Conservation (phyloP, 352 stramenopile genomes). For the Phytophthora fragariae region DNA sequence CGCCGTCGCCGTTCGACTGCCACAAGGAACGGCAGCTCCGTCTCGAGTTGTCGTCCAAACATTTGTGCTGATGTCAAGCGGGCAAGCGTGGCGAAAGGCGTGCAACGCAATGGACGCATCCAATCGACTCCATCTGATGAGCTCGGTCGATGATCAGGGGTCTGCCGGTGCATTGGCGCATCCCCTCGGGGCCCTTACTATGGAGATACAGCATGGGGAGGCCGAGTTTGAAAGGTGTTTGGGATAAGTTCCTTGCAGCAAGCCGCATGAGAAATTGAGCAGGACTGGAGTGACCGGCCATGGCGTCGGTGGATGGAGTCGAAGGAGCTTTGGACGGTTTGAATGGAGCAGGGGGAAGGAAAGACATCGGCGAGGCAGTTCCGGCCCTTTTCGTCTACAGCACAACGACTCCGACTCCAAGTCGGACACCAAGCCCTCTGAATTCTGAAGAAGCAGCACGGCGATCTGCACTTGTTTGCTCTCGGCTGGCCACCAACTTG, state of each 20-base stretch:
- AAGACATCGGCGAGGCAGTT: background rate
- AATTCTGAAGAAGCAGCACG: conserved; percentile 16
- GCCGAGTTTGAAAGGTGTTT: conserved; percentile 25
- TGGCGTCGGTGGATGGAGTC: background rate
- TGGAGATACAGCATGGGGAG: conserved; percentile 11
- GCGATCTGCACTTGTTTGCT: conserved; percentile 1
- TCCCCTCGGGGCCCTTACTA: background rate
- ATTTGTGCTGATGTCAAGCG: background rate
- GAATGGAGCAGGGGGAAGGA: background rate
- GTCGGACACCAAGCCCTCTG: conserved; percentile 3
- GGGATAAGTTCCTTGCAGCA: conserved; percentile 6
- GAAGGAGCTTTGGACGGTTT: too few relatives aligned
- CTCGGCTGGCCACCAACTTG: too few relatives aligned
- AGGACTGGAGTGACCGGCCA: background rate
- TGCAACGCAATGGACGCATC: conserved; percentile 2
- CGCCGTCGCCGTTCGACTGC: background rate
- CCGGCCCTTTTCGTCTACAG: conserved; percentile 19
- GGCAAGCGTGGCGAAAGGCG: background rate
- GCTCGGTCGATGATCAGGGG: background rate
- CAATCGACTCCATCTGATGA: background rate
- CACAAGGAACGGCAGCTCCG: background rate
- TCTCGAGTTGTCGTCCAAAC: conserved; percentile 1
- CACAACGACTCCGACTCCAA: background rate
- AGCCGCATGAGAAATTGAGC: background rate
- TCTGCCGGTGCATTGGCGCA: conserved; percentile 5